These are phyloP conservation scores for Lachnum nothofagi DNA, from an alignment of 2,329 filamentous ascomycete genomes.

Conservation along the genomic window DNA sequence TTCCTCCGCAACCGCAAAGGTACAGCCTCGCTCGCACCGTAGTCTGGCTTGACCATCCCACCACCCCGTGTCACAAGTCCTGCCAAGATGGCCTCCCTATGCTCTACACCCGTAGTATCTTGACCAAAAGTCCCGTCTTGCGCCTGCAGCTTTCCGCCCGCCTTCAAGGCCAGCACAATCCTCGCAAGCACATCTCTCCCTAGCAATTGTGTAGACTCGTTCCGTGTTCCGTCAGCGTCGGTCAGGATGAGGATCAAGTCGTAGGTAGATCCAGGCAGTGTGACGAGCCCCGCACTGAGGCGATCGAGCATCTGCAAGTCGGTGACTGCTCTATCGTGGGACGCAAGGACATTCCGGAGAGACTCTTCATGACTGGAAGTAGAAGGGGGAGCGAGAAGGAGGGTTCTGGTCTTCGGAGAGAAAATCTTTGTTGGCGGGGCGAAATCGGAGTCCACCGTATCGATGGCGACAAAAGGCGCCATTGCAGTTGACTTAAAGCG, in stretches of 20 bases:
- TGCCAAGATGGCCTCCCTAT: constrained; percentile 76
- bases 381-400: constrained; percentile 85
- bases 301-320: constrained; percentile 98
- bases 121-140: constrained; percentile 60
- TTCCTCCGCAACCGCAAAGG: constrained; percentile 52
- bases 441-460: constrained; percentile 31
- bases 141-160: constrained; percentile 61
- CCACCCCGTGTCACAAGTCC: constrained; percentile 62
- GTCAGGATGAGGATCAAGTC: constrained; percentile 79
- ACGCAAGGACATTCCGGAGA: constrained; percentile 64
- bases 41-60: constrained; percentile 70
- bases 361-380: constrained; percentile 79
- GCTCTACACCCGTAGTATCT: constrained; percentile 42
- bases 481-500: constrained; percentile 15
- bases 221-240: constrained; percentile 62
- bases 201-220: constrained; percentile 61
- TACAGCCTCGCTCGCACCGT: constrained; percentile 32
- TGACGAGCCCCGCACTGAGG: constrained; percentile 72
- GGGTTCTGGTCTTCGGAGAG: constrained; percentile 49
- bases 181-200: constrained; percentile 61
- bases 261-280: constrained; percentile 72
- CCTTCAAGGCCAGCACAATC: constrained; percentile 65
- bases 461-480: constrained; percentile 30
- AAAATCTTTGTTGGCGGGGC: constrained; percentile 18
- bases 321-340: constrained; percentile 68